Base-by-base conservation (phyloP, 202 grass and related monocot species). In the Schoenoplectus tabernaemontani region DNA sequence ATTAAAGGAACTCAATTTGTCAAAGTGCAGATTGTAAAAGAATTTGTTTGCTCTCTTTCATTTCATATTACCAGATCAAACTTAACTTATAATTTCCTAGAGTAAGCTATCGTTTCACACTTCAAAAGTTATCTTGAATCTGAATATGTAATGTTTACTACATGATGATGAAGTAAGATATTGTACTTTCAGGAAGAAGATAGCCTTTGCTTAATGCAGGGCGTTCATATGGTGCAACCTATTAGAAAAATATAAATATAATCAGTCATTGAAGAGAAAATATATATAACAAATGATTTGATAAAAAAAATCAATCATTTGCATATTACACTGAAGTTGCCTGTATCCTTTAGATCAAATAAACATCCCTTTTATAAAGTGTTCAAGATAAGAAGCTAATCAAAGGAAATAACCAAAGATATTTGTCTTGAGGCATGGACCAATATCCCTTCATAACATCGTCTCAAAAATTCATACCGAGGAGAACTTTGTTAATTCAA, bases 121-220 rank as follows among this genome's bases (percentile, higher is more conserved):
- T 13, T 60, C 23, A 60, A 32, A 60, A 24, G 50, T 48, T 50
- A 36, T 68, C 15, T 7, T 28, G 58, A 24, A 22, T 28, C 51
- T 66, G 30, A 36, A 71, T 58, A 44, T 43, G 12, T 37, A 62
- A 44, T 30, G 24, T 33, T 68, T 16, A 69, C 10, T 15, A 43
- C 46, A 16, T 57, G 54, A 46, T 43, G 10, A 34, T 17, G 24
- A 48, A 41, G 37, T 65, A 36, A 43, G 57, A 65, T 68, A 64
- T 61, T 30, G 44, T 73, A 95, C 95, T 86, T 94, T 98, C 83
- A 74, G 90, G 96, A 72, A 89, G 82, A 66, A 98, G 60, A 73
- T 89, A 98, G 15, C 90, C 91, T 92, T 98, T 98, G 89, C 96
- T 98, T 75, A 98, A 83, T 77, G 96, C 90, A 41, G 96, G 96